Percentiles rank a stretch among this genome's conserved stretches.
phyloP scores from a whole-genome alignment of 2,329 filamentous ascomycete species.

The Diaporthe vexans region DNA sequence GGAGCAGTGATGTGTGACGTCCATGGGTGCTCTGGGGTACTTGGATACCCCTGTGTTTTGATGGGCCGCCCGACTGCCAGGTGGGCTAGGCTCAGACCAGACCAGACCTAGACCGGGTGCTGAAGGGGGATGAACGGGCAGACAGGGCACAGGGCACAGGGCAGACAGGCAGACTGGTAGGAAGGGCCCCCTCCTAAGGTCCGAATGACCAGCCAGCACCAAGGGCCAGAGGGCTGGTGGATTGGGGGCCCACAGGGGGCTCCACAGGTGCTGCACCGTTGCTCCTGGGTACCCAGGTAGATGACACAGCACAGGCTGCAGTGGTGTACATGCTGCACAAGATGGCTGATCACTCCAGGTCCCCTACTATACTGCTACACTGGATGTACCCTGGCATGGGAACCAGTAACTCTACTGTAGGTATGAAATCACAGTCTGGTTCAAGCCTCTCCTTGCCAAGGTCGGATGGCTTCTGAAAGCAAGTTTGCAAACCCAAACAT shows the following conservation, averaged over 20 bases:
- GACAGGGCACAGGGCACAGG: not conserved
- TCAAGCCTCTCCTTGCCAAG: not conserved
- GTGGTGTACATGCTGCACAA: not conserved
- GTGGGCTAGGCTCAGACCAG: constrained; percentile 33
- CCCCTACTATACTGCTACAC: constrained; percentile 8
- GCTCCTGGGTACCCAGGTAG: not conserved
- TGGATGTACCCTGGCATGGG: not conserved
- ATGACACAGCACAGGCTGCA: not conserved
- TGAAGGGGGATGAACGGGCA: constrained; percentile 14
- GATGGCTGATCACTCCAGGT: not conserved
- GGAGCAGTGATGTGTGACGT: constrained; percentile 31
- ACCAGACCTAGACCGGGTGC: constrained; percentile 26
- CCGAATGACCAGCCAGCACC: constrained; percentile 20
- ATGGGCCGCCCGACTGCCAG: constrained; percentile 30
- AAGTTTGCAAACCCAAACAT: constrained; percentile 10
- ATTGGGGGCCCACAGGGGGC: not conserved
- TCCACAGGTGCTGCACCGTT: constrained; percentile 16
- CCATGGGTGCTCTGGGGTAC: constrained; percentile 18
- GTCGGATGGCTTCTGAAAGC: not conserved
- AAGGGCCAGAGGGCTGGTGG: constrained; percentile 18
- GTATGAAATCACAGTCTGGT: constrained; percentile 6
- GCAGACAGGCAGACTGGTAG: not conserved
- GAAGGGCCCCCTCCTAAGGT: not conserved
- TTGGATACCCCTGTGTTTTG: constrained; percentile 31
- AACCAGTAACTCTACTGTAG: not conserved